A percentile compares a stretch with the other conserved stretches of the same genome.
Evolutionary conservation across 257 asterid genomes (phyloP).

Genomic region (Solanum chaucha): DNA sequence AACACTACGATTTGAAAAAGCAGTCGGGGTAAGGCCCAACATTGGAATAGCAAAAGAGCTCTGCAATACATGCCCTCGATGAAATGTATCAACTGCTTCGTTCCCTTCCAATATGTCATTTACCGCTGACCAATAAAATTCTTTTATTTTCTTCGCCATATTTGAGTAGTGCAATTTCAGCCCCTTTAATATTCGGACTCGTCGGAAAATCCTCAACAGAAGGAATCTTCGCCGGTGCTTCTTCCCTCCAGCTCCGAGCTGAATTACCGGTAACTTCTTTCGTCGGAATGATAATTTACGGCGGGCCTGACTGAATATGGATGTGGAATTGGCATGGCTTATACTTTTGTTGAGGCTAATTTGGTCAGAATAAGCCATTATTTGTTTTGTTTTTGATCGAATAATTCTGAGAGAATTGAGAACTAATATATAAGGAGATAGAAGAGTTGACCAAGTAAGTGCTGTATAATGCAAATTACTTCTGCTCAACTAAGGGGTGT

Average conservation of each 20-base stretch:
- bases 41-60: conserved; percentile 65
- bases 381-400: neutral
- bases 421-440: neutral
- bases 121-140: conserved; percentile 19
- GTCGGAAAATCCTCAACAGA: conserved; percentile 28
- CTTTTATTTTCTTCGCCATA: conserved; percentile 38
- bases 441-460: neutral
- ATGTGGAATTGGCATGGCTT: neutral
- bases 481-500: neutral
- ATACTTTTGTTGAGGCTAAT: neutral
- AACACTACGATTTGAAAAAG: neutral
- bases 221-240: conserved; percentile 33
- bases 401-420: neutral
- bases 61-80: conserved; percentile 45
- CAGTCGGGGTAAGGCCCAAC: conserved; percentile 38
- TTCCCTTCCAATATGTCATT: conserved; percentile 37
- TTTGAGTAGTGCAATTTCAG: conserved; percentile 23
- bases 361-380: conserved; percentile 21
- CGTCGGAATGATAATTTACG: conserved; percentile 19
- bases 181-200: conserved; percentile 33
- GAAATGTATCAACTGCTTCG: conserved; percentile 35
- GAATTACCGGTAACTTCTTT: conserved; percentile 34
- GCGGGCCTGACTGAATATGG: conserved; percentile 5
- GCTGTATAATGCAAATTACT: neutral
- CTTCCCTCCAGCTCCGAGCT: conserved; percentile 37